Conservation (phyloP, 2,329 filamentous ascomycete species). For the Byssoonygena ceratinophila region DNA sequence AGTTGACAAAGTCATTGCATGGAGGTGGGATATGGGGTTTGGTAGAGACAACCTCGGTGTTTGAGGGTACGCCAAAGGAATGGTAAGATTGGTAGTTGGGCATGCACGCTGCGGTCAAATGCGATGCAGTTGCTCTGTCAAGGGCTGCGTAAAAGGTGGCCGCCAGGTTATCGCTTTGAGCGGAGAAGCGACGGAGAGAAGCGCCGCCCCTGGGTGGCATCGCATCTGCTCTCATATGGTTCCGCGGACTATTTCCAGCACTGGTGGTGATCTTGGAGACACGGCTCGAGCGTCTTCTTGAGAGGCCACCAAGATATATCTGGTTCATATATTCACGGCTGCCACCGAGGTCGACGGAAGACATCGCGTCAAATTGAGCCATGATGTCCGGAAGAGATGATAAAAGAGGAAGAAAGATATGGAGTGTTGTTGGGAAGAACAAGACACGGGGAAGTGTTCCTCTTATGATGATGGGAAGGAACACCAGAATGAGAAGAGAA, state of each 20-base stretch:
- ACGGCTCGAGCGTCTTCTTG: slow-evolving; percentile 39
- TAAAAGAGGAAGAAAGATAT: not conserved
- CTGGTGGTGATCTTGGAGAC: slow-evolving; percentile 56
- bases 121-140: slow-evolving; percentile 4
- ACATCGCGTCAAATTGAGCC: slow-evolving; percentile 3
- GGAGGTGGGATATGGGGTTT: not conserved
- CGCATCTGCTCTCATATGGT: slow-evolving; percentile 35
- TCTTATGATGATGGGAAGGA: not conserved
- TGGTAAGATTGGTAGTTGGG: not conserved
- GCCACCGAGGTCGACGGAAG: not conserved
- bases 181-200: not conserved
- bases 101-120: not conserved
- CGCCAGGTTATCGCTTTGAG: slow-evolving; percentile 3
- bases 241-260: slow-evolving; percentile 57
- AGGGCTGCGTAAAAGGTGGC: slow-evolving; percentile 10
- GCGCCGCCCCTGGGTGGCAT: not conserved
- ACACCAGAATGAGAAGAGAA: not conserved
- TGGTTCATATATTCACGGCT: not conserved
- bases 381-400: slow-evolving; percentile 1
- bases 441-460: not conserved
- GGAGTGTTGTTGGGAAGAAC: not conserved
- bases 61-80: not conserved
- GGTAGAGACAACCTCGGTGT: not conserved
- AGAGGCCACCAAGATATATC: not conserved
- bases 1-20: not conserved